Percentiles rank a stretch among this genome's conserved stretches.
Evolutionary conservation across 768 basidiomycete species (phyloP).

Genomic region (Mycena metata): DNA sequence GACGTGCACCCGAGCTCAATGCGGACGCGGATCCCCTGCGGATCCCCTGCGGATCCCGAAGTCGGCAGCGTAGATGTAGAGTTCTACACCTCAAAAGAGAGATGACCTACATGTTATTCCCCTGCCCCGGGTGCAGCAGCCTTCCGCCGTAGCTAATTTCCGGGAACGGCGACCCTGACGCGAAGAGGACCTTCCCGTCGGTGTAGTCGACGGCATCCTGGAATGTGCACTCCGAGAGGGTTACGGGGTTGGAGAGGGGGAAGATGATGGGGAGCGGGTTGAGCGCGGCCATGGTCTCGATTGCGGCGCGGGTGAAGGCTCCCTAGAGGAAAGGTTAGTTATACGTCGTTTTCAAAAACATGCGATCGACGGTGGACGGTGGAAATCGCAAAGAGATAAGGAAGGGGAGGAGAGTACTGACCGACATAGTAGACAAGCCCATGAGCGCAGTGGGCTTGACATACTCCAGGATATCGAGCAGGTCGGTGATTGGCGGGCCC

Average conservation of each 20-base stretch:
- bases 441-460: constrained; percentile 91
- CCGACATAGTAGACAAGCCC: constrained; percentile 89
- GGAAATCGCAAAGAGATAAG: not conserved
- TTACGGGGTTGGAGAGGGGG: constrained; percentile 91
- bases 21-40: too few relatives aligned
- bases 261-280: constrained; percentile 92
- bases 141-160: constrained; percentile 68
- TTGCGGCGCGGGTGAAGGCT: constrained; percentile 80
- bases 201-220: constrained; percentile 80
- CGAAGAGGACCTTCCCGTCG: constrained; percentile 84
- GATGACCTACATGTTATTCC: constrained; percentile 95
- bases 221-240: constrained; percentile 86
- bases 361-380: too few relatives aligned
- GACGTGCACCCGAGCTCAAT: too few relatives aligned
- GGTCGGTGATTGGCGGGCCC: constrained; percentile 79
- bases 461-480: constrained; percentile 83
- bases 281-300: constrained; percentile 81
- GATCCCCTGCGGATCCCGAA: too few relatives aligned
- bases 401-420: constrained; percentile 43
- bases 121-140: constrained; percentile 84
- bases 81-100: too few relatives aligned
- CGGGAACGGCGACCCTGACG: constrained; percentile 90
- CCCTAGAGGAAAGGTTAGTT: constrained; percentile 52
- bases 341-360: too few relatives aligned
- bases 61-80: too few relatives aligned